Conservation (phyloP, 2,329 filamentous ascomycete genomes). For the Aspergillus quadrilineatus region DNA sequence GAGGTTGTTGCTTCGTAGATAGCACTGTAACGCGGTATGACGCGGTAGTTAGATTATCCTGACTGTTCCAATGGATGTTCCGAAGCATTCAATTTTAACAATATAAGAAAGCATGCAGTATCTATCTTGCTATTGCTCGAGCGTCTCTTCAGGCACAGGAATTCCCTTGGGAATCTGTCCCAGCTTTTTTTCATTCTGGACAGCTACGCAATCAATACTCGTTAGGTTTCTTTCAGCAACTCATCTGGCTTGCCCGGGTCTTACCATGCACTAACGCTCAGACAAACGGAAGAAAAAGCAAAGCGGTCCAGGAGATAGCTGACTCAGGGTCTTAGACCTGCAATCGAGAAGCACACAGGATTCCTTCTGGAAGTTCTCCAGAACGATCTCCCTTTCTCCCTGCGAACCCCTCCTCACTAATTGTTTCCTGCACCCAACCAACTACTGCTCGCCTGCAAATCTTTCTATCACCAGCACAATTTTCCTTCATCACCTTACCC, state of each 20-base stretch:
- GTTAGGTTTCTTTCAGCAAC: neutral
- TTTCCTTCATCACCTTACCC: neutral
- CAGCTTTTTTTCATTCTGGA: neutral
- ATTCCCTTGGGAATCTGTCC: neutral
- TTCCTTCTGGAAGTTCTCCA: constrained; percentile 13
- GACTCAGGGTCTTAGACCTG: neutral
- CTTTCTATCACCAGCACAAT: neutral
- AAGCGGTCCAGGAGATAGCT: neutral
- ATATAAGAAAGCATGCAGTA: neutral
- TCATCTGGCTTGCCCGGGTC: neutral
- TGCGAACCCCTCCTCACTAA: constrained; percentile 1
- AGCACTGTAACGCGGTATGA: neutral
- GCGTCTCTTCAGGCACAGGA: neutral
- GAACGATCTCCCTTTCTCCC: constrained; percentile 1
- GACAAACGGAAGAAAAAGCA: constrained; percentile 7
- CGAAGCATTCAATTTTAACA: neutral
- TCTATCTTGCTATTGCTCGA: neutral
- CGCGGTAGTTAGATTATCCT: neutral
- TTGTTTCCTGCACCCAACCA: neutral
- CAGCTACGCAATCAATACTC: neutral
- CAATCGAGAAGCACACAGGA: neutral
- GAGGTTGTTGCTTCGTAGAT: neutral
- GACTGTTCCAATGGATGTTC: neutral
- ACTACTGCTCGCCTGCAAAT: neutral
- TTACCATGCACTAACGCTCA: neutral